Conservation (phyloP, 2,329 filamentous ascomycete species). For the Fusarium sp. region DNA sequence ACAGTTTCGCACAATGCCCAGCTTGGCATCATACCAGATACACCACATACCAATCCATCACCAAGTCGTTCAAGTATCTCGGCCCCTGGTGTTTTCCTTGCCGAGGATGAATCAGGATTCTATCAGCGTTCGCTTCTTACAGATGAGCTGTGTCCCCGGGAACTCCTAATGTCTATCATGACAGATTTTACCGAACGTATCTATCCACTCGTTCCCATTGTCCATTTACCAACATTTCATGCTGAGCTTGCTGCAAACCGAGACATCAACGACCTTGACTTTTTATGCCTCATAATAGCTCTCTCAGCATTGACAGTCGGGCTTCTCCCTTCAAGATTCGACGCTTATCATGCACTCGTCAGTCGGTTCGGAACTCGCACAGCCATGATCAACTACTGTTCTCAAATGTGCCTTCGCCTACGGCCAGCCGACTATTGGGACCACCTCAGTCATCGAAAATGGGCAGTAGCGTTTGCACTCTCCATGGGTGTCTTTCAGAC, state of each 20-base stretch:
- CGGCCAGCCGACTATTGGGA: conserved; percentile 44
- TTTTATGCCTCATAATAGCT: conserved; percentile 42
- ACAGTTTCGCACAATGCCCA: not conserved
- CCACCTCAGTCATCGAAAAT: conserved; percentile 50
- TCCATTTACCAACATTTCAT: conserved; percentile 43
- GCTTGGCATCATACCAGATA: not conserved
- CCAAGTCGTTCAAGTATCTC: not conserved
- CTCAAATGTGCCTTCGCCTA: conserved; percentile 40
- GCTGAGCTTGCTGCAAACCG: conserved; percentile 34
- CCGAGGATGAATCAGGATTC: not conserved
- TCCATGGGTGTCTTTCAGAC: conserved; percentile 51
- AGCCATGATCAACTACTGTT: conserved; percentile 44
- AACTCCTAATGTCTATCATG: conserved; percentile 38
- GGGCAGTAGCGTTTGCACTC: conserved; percentile 50
- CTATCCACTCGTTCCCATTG: conserved; percentile 44
- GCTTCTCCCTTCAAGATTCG: conserved; percentile 43
- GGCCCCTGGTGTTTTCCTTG: not conserved
- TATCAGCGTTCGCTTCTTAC: conserved; percentile 25
- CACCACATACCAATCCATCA: not conserved
- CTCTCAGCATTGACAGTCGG: conserved; percentile 43
- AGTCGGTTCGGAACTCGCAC: conserved; percentile 41
- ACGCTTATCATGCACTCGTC: conserved; percentile 39
- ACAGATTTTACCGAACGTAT: conserved; percentile 44
- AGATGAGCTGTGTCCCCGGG: conserved; percentile 44
- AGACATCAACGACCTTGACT: conserved; percentile 42